Evolutionary conservation across 306 rosid genomes (phyloP).

Genomic region (Corylus heterophylla): DNA sequence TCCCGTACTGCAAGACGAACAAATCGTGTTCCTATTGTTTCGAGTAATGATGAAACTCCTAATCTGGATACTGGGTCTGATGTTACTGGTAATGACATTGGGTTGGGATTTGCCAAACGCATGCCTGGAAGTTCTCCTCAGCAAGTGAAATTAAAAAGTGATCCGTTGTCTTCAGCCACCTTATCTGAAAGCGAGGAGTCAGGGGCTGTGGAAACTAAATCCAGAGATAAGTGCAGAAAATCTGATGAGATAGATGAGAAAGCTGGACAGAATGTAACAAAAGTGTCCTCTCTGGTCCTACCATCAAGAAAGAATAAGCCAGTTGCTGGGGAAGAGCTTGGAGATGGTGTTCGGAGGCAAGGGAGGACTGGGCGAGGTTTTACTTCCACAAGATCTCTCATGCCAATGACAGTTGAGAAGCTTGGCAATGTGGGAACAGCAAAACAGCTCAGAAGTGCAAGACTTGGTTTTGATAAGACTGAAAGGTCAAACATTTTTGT

Average conservation of each 20-base stretch:
- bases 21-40: conserved; percentile 67
- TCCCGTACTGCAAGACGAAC: conserved; percentile 96
- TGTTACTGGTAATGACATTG: conserved; percentile 69
- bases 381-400: conserved; percentile 60
- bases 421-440: conserved; percentile 80
- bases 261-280: conserved; percentile 66
- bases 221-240: conserved; percentile 73
- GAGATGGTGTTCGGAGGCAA: conserved; percentile 95
- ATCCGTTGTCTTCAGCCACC: conserved; percentile 70
- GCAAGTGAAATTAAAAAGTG: conserved; percentile 78
- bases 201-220: conserved; percentile 73
- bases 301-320: conserved; percentile 78
- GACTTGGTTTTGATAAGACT: conserved; percentile 75
- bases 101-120: conserved; percentile 71
- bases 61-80: conserved; percentile 67
- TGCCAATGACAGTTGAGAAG: conserved; percentile 76
- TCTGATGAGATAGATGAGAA: conserved; percentile 77
- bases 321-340: conserved; percentile 81
- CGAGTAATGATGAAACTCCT: conserved; percentile 76
- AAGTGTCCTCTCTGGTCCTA: conserved; percentile 57
- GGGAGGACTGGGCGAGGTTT: conserved; percentile 90
- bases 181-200: conserved; percentile 98
- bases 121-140: conserved; percentile 78
- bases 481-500: conserved; percentile 63
- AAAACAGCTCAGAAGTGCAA: conserved; percentile 90